These are phyloP conservation scores for Hirsutella rhossiliensis DNA, from an alignment of 2,329 filamentous ascomycete genomes.

Conservation along the genomic window DNA sequence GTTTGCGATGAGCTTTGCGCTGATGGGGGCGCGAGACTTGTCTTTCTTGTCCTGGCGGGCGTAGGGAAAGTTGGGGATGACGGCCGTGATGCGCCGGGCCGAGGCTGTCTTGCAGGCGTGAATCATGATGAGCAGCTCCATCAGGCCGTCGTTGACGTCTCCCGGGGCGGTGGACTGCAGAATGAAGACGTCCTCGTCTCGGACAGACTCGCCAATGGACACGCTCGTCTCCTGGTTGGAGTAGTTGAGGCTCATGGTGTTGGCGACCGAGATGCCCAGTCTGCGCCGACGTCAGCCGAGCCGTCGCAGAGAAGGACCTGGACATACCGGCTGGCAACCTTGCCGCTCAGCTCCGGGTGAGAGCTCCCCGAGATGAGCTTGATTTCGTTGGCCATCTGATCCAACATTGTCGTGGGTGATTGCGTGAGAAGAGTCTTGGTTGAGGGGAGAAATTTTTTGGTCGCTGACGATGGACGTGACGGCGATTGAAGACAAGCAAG, in stretches of 20 bases:
- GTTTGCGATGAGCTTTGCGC: constrained; percentile 46
- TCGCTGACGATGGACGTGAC: background rate
- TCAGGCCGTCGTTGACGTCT: constrained; percentile 94
- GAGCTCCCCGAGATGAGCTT: constrained; percentile 38
- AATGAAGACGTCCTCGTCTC: constrained; percentile 98
- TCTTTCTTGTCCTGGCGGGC: constrained; percentile 97
- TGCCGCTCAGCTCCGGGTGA: constrained; percentile 34
- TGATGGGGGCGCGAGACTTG: constrained; percentile 86
- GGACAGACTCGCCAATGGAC: constrained; percentile 71
- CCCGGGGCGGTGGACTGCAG: constrained; percentile 89
- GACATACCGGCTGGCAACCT: constrained; percentile 30
- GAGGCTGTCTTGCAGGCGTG: constrained; percentile 65
- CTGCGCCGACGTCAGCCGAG: constrained; percentile 28
- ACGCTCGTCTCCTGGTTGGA: constrained; percentile 83
- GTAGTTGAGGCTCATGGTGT: constrained; percentile 72
- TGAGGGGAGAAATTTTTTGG: background rate
- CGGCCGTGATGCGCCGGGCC: constrained; percentile 84
- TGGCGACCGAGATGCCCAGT: constrained; percentile 65
- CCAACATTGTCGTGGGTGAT: constrained; percentile 20
- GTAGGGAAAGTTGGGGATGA: constrained; percentile 94
- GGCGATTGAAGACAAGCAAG: too few species aligned
- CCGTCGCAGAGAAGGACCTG: background rate
- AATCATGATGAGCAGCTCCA: constrained; percentile 98
- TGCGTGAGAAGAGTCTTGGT: background rate
- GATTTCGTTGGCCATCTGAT: constrained; percentile 40